phyloP scores from a whole-genome alignment of 169 alveolate genomes.

The Babesia caballi region DNA sequence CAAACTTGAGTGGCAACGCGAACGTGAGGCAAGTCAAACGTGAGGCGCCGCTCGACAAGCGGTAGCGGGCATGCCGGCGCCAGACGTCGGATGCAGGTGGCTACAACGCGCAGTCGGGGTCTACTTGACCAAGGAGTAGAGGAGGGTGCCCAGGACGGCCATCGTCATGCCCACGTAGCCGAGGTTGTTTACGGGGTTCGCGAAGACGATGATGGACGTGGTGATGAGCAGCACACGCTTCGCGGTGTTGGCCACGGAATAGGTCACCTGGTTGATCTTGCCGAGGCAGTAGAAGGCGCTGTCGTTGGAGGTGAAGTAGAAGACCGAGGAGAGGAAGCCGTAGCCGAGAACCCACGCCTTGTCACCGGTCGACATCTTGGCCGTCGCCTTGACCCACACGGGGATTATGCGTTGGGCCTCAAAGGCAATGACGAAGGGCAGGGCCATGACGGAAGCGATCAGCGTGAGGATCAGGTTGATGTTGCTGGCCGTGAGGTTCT shows the following conservation, averaged over 20 bases:
- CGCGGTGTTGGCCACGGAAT: slow-evolving; percentile 82
- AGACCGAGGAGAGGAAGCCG: slow-evolving; percentile 67
- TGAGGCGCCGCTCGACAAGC: too few relatives aligned
- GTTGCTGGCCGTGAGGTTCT: slow-evolving; percentile 71
- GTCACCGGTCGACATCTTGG: slow-evolving; percentile 40
- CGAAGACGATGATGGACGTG: slow-evolving; percentile 72
- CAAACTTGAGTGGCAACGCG: too few relatives aligned
- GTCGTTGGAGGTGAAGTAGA: slow-evolving; percentile 80
- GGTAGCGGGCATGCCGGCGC: too few relatives aligned
- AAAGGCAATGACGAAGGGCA: slow-evolving; percentile 65
- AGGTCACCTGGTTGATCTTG: slow-evolving; percentile 78
- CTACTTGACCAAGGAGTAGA: slow-evolving; percentile 68
- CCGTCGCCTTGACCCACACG: slow-evolving; percentile 58
- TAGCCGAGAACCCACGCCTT: background rate
- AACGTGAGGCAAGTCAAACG: too few relatives aligned
- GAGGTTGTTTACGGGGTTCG: slow-evolving; percentile 64
- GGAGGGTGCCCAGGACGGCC: slow-evolving; percentile 77
- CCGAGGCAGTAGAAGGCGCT: slow-evolving; percentile 80
- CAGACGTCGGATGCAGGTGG: too few relatives aligned
- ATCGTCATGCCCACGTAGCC: slow-evolving; percentile 76
- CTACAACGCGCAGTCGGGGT: background rate
- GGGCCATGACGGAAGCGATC: slow-evolving; percentile 73
- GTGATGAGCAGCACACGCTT: slow-evolving; percentile 78
- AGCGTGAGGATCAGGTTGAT: slow-evolving; percentile 76
- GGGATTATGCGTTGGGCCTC: slow-evolving; percentile 65